A percentile compares a stretch with the other conserved stretches of the same genome.
Conservation (phyloP, 2,329 filamentous ascomycete species). For the Claviceps africana region DNA sequence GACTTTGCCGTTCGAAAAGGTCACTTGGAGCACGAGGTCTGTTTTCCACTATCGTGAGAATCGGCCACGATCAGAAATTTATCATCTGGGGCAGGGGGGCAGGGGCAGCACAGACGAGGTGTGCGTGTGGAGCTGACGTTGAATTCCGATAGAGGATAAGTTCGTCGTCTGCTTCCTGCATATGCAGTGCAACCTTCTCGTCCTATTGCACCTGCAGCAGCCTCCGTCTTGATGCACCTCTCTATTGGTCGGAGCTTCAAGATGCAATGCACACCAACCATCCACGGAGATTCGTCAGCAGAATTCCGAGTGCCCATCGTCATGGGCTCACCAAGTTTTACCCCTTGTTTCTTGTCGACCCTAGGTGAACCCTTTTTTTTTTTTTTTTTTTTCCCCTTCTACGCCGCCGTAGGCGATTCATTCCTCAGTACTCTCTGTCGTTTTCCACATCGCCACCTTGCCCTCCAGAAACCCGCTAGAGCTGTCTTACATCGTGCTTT, state of each 20-base stretch:
- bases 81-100: background rate
- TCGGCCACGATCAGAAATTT: constrained; percentile 3
- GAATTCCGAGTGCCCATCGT: background rate
- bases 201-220: constrained; percentile 5
- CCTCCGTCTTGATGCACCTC: background rate
- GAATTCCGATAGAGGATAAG: constrained; percentile 4
- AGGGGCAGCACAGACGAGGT: too few relatives aligned
- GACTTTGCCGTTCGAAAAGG: background rate
- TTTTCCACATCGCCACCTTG: background rate
- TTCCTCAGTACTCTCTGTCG: background rate
- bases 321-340: background rate
- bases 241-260: background rate
- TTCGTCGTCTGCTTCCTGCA: constrained; percentile 1
- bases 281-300: background rate
- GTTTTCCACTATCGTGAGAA: background rate
- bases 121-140: constrained; percentile 3
- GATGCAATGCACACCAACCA: constrained; percentile 1
- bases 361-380: background rate
- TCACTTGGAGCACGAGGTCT: background rate
- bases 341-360: background rate
- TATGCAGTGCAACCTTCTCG: constrained; percentile 4
- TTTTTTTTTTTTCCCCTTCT: background rate
- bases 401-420: background rate
- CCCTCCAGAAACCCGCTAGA: background rate
- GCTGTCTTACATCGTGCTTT: too few relatives aligned